Percentiles rank a stretch among this genome's conserved stretches.
phyloP scores from a whole-genome alignment of 805 yeast species.

The Tetrapisispora nanseiensis region DNA sequence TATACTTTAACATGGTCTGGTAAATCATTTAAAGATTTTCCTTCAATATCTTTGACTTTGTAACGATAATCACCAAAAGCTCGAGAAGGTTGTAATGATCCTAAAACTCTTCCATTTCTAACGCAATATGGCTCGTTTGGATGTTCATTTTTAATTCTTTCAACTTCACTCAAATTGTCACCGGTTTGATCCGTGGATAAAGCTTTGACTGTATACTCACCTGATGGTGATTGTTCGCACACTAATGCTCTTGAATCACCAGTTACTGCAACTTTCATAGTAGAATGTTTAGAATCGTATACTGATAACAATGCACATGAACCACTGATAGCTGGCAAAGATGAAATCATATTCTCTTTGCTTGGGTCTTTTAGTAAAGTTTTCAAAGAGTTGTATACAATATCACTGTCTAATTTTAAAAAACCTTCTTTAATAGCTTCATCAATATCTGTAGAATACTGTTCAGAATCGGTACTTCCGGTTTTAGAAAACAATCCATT shows the following conservation, averaged over 20 bases:
- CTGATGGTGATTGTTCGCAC: conserved; percentile 55
- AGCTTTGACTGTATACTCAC: conserved; percentile 80
- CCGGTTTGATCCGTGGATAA: conserved; percentile 92
- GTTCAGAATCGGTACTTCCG: conserved; percentile 7
- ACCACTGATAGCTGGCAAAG: conserved; percentile 92
- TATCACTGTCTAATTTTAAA: conserved; percentile 71
- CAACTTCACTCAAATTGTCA: conserved; percentile 77
- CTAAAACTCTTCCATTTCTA: conserved; percentile 81
- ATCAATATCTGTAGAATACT: conserved; percentile 65
- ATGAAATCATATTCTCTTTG: conserved; percentile 46
- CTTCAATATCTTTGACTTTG: conserved; percentile 55
- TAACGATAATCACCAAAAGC: conserved; percentile 97
- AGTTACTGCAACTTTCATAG: conserved; percentile 82
- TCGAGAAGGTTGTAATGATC: conserved; percentile 88
- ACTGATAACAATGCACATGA: conserved; percentile 85
- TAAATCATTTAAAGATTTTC: conserved; percentile 39
- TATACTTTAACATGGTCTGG: conserved; percentile 77
- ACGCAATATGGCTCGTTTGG: conserved; percentile 83
- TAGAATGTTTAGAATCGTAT: conserved; percentile 65
- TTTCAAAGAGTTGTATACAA: conserved; percentile 66
- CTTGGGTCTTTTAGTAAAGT: conserved; percentile 58
- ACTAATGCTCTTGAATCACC: conserved; percentile 93
- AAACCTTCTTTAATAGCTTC: conserved; percentile 76
- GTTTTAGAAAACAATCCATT: conserved; percentile 51
- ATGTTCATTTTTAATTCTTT: conserved; percentile 74